Base-by-base conservation (phyloP, 352 stramenopile species). In the Globisporangium viniferum region DNA sequence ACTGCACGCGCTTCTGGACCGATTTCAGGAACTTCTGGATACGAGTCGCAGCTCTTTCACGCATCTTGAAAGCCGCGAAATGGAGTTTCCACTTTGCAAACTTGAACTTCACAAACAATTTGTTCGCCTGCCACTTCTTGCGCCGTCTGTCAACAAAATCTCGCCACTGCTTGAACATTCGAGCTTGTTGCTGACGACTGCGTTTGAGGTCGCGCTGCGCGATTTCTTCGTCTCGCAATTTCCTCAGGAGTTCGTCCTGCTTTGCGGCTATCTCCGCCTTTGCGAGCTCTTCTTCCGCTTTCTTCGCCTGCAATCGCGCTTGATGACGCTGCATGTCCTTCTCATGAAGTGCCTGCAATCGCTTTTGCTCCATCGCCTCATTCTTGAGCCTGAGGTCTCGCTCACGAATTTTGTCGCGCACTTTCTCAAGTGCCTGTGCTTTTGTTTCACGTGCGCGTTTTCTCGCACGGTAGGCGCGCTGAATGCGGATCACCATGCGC, bases 401-500 rank as follows among this genome's bases (percentile, higher is more conserved):
- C 49, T 87, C 73, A 0, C 76, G 74, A 20, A 91, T 77, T 55
- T 87, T 70, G 7, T 85, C 67, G 12, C 79, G 74, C 5, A 91
- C 69, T 67, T 88, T 76, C 3, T 81, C 76, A 33, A 70, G 68
- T 27, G 85, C 83, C 15, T 87, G 67, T 3, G 78, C 57, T 58
- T 91, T 87, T 0, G 75, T 79, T 24, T 84, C 66, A 10, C 71
- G 71, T 1, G 79, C 65, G 48, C 72, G 62, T 20, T 71, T 73
- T 36, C 85, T 75, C 24, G 78, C 72, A 44, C 87, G 78, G 68
- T 90, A 93, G 0, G 82, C 77, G 5, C 82, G 82, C 73, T 95
- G 87, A 55, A 95, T 89, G 14, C 79, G 81, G 20, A 92, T 79
- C 0, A 86, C 73, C 82, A 92, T 92, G 9, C 80, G 83, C 2